Base-by-base conservation (phyloP, 2,329 filamentous ascomycete species). In the Fusarium albidum region DNA sequence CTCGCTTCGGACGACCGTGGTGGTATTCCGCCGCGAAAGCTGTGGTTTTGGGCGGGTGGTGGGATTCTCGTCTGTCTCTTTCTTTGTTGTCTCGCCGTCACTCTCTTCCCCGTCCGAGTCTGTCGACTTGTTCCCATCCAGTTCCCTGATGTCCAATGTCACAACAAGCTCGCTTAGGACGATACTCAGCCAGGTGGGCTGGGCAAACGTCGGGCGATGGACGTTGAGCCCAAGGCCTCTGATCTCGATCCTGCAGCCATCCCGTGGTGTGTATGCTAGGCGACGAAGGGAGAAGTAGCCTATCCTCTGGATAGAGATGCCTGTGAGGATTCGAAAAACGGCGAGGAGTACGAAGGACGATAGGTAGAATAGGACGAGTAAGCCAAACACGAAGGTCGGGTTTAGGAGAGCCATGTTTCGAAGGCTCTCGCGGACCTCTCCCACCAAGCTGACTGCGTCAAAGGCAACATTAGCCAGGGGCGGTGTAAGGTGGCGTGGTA, bases 101-200 rank as follows among this genome's bases (percentile, higher is more conserved):
- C 70, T 69, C 7, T 68, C 70, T 13, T 66, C 55, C 17, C 54
- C 41, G 25, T 66, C 53, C 55, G 64, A 26, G 13, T 64, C 61
- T 32, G 48, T 29, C 1, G 68, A 51, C 62, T 79, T 82, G 47
- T 77, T 77, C 21, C 76, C 76, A 61, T 84, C 83, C 34, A 95
- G 74, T 40, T 85, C 82, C 55, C 84, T 82, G 38, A 92, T 78
- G 69, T 99, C 91, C 35, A 98, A 73, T 0, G 91, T 96, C 43
- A 99, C 82, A 42, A 87, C 90, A 42, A 97, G 79, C 70, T 97
- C 95, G 67, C 86, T 91, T 54, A 99, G 76, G 9, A 95, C 90
- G 43, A 99, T 81, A 71, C 93, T 98, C 66, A 96, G 79, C 92
- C 94, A 98, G 58, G 96, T 98, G 37, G 95, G 95, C 72, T 98